phyloP scores from a whole-genome alignment of 768 basidiomycete genomes.

The Leccinellum rugosiceps region DNA sequence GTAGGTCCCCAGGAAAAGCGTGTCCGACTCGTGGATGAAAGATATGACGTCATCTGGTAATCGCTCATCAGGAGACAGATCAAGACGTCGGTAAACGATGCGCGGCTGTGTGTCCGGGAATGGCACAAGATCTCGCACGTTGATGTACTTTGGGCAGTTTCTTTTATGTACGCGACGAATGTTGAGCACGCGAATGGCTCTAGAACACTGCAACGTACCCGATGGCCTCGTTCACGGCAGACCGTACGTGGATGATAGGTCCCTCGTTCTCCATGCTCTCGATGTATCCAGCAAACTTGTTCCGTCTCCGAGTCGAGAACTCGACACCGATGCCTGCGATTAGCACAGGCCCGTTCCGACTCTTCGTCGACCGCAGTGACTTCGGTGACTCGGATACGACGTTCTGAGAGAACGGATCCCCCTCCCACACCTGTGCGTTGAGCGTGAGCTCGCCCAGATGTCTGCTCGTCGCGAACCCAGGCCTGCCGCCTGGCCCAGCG shows the following conservation, averaged over 20 bases:
- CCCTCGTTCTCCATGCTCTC: constrained; percentile 31
- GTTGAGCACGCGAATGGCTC: neutral
- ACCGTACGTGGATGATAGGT: constrained; percentile 34
- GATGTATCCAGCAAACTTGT: constrained; percentile 60
- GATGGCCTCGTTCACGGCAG: constrained; percentile 50
- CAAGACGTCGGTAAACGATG: constrained; percentile 33
- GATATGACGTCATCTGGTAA: constrained; percentile 49
- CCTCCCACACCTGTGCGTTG: constrained; percentile 46
- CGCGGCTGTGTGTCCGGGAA: constrained; percentile 37
- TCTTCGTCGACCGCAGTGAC: neutral
- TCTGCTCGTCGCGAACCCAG: constrained; percentile 42
- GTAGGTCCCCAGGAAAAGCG: constrained; percentile 55
- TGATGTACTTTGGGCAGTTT: constrained; percentile 72
- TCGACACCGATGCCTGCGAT: constrained; percentile 64
- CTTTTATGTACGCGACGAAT: constrained; percentile 28
- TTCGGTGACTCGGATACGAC: constrained; percentile 2
- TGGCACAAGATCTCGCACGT: constrained; percentile 48
- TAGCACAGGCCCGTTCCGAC: constrained; percentile 26
- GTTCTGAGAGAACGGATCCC: constrained; percentile 52
- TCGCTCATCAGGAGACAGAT: constrained; percentile 36
- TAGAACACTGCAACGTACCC: constrained; percentile 41
- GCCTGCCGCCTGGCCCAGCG: constrained; percentile 40
- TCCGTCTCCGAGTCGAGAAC: constrained; percentile 53
- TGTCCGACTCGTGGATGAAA: constrained; percentile 50
- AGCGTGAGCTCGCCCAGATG: constrained; percentile 36